Evolutionary conservation across 257 asterid genomes (phyloP), one percentile per base, ranked within the genome.

Genomic region (Salvia hispanica): DNA sequence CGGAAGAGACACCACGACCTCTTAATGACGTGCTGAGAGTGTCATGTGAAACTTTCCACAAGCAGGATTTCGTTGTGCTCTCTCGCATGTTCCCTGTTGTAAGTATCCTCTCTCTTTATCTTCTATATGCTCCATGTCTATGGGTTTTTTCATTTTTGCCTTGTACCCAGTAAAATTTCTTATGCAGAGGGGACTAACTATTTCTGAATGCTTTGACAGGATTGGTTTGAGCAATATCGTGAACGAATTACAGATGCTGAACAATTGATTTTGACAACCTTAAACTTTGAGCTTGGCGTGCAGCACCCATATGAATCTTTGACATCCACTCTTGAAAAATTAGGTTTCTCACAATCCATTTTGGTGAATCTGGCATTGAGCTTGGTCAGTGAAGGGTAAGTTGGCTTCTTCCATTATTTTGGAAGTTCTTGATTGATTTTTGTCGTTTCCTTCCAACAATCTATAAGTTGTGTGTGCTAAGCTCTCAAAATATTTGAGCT

Each of bases 351-450:
- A 51, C 94, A 84, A 73, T 77, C 98, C 12, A 71, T 74, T 64
- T 72, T 94, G 84, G 88, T 94, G 89, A 85, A 83, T 62, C 80
- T 88, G 86, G 99, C 97, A 15, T 79, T 88, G 78, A 66, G 74
- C 82, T 80, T 94, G 82, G 92, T 91, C 81, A 91, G 95, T 65
- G 91, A 88, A 79, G 99, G 99, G 99, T 94, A 87, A 91, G 98
- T 82, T 65, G 34, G 18, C 63, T 43, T 37, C 45, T 67, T 60
- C 57, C 18, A 53, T 21, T 71, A 42, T 62, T 63, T 67, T 37
- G 42, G 31, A 60, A 64, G 25, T 47, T 75, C 66, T 50, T 40
- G 7, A 51, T 68, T 62, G 64, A 16, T 40, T 14, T 25, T 58
- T 67, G 46, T 40, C 37, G 64, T 33, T 14, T 71, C 60, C 70